These are phyloP conservation scores for Wickerhamiella siamensis DNA, from an alignment of 805 yeast genomes.

Conservation along the genomic window DNA sequence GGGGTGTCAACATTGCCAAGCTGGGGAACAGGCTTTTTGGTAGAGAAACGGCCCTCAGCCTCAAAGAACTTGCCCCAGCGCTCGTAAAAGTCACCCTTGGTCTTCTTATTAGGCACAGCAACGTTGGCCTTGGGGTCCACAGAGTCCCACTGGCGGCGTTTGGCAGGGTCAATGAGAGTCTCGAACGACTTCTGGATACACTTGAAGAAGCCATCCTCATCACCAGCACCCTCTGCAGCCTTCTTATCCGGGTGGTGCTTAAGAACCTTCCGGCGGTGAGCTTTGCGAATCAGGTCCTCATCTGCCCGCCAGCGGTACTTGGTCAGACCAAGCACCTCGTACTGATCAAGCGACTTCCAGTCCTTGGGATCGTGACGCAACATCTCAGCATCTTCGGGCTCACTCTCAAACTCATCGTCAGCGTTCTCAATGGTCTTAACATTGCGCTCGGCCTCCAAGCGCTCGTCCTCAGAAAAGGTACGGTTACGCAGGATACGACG, in stretches of 20 bases:
- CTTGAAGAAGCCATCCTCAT: constrained; percentile 91
- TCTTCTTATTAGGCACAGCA: constrained; percentile 51
- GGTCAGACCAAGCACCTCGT: constrained; percentile 88
- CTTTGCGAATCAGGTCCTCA: constrained; percentile 84
- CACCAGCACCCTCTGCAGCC: constrained; percentile 72
- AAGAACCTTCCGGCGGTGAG: constrained; percentile 92
- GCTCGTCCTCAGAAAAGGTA: constrained; percentile 96
- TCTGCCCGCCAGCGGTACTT: constrained; percentile 84
- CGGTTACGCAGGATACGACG: constrained; percentile 91
- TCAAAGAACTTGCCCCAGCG: constrained; percentile 89
- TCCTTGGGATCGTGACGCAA: constrained; percentile 90
- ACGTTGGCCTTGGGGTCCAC: constrained; percentile 85
- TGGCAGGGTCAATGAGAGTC: constrained; percentile 66
- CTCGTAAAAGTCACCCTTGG: constrained; percentile 68
- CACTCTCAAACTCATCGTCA: constrained; percentile 32
- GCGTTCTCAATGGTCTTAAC: constrained; percentile 58
- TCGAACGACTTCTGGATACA: constrained; percentile 95
- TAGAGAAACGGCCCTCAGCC: constrained; percentile 83
- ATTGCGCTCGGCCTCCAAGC: constrained; percentile 79
- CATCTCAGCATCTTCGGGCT: constrained; percentile 64
- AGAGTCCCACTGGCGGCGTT: constrained; percentile 89
- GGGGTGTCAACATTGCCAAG: constrained; percentile 57
- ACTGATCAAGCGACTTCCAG: constrained; percentile 94
- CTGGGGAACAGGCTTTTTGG: constrained; percentile 73
- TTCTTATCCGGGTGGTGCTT: constrained; percentile 98